These are phyloP conservation scores for Ceratocystis huliohia DNA, from an alignment of 2,329 filamentous ascomycete genomes.

Conservation along the genomic window DNA sequence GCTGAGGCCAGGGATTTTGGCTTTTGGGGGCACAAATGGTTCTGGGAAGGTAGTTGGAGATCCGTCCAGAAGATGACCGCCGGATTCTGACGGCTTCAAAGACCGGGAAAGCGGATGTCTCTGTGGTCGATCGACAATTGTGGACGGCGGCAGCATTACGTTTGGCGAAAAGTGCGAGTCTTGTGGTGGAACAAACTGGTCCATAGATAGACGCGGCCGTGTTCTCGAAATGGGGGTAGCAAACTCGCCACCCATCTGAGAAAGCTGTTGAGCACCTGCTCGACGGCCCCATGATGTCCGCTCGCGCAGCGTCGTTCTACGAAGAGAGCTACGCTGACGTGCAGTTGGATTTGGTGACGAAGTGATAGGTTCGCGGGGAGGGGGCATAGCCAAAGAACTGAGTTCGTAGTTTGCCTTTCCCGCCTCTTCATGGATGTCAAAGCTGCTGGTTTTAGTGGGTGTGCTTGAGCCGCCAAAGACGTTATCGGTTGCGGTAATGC, in stretches of 20 bases:
- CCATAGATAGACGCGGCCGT: slow-evolving; percentile 63
- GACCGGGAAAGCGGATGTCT: slow-evolving; percentile 78
- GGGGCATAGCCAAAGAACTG: slow-evolving; percentile 28
- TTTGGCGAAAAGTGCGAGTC: slow-evolving; percentile 40
- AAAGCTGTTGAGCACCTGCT: slow-evolving; percentile 37
- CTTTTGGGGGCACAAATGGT: slow-evolving; percentile 25
- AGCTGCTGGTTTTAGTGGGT: slow-evolving; percentile 12
- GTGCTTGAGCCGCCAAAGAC: slow-evolving; percentile 46
- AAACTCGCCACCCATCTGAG: slow-evolving; percentile 40
- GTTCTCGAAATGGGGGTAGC: slow-evolving; percentile 44
- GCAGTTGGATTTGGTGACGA: slow-evolving; percentile 42
- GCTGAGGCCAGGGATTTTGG: slow-evolving; percentile 27
- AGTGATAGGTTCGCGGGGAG: slow-evolving; percentile 30
- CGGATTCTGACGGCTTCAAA: slow-evolving; percentile 75
- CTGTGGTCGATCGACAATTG: slow-evolving; percentile 33
- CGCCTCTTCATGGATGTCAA: slow-evolving; percentile 30
- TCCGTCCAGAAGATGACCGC: slow-evolving; percentile 63
- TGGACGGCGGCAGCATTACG: slow-evolving; percentile 31
- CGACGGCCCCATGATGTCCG: slow-evolving; percentile 51
- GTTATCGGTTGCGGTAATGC: slow-evolving; percentile 44
- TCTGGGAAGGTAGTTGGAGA: slow-evolving; percentile 29
- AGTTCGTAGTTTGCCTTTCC: slow-evolving; percentile 41
- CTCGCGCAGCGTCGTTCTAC: slow-evolving; percentile 71
- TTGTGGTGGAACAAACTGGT: slow-evolving; percentile 58
- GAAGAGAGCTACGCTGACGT: slow-evolving; percentile 61